A percentile compares a stretch with the other conserved stretches of the same genome.
Conservation (phyloP, 495 filamentous ascomycete genomes). For the Penicillium dipodomyicola region DNA sequence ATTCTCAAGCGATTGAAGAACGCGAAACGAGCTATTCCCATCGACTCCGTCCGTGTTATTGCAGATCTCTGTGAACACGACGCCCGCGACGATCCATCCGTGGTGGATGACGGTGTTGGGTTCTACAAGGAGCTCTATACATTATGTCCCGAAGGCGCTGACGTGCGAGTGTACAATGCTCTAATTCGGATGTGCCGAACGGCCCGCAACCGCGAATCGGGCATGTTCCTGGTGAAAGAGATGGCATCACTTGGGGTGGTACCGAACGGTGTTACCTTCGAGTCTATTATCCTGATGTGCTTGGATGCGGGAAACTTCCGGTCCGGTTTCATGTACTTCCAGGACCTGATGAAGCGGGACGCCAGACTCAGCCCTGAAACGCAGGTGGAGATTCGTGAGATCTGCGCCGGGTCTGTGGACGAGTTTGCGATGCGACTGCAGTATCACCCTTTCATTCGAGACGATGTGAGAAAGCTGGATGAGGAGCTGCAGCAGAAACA, state of each 20-base stretch:
- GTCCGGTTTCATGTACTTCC: conserved; percentile 42
- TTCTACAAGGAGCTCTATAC: conserved; percentile 69
- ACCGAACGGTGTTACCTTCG: conserved; percentile 62
- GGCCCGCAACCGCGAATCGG: conserved; percentile 49
- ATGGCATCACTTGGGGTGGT: conserved; percentile 63
- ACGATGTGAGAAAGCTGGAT: conserved; percentile 12
- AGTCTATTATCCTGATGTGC: conserved; percentile 66
- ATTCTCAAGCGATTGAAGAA: conserved; percentile 53
- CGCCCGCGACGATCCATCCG: conserved; percentile 26
- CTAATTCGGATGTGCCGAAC: conserved; percentile 61
- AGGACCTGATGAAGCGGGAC: conserved; percentile 35
- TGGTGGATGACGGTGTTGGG: conserved; percentile 54
- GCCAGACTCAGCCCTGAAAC: conserved; percentile 23
- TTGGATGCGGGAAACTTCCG: conserved; percentile 42
- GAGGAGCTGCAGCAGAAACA: conserved; percentile 14
- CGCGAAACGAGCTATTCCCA: conserved; percentile 27
- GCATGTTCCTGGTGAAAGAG: conserved; percentile 70
- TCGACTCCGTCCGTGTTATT: conserved; percentile 33
- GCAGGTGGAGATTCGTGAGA: conserved; percentile 28
- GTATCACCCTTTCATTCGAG: conserved; percentile 29
- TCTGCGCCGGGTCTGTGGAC: conserved; percentile 29
- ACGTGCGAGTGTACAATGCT: conserved; percentile 63
- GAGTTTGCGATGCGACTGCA: conserved; percentile 33
- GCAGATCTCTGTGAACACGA: conserved; percentile 34
- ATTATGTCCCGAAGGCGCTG: conserved; percentile 56